phyloP scores from a whole-genome alignment of 345 rosid genomes.

The Moringa oleifera region DNA sequence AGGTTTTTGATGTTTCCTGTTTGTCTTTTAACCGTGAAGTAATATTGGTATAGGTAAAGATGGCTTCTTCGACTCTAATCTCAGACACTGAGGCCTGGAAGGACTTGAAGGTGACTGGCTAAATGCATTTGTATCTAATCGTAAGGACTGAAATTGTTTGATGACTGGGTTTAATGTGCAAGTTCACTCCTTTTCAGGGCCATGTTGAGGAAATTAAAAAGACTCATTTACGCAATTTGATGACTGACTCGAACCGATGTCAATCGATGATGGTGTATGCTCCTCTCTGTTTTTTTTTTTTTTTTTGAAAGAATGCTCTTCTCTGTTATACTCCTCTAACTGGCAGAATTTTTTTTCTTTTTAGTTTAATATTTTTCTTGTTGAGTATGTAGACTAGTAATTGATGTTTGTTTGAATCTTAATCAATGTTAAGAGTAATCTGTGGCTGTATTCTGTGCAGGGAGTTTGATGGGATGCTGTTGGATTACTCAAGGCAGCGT shows the following conservation, averaged over 20 bases:
- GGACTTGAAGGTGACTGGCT: conserved; percentile 62
- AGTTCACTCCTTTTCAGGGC: conserved; percentile 22
- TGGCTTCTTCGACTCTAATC: conserved; percentile 69
- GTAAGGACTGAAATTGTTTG: neutral
- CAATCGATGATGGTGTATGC: conserved; percentile 72
- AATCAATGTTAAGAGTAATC: neutral
- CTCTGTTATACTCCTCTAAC: too few relatives aligned
- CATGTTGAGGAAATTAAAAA: conserved; percentile 69
- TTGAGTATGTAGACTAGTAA: neutral
- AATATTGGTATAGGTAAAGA: conserved; percentile 11
- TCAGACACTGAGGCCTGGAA: conserved; percentile 75
- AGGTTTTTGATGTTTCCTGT: neutral
- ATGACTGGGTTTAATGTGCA: neutral
- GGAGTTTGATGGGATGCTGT: conserved; percentile 63
- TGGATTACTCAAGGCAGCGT: conserved; percentile 79
- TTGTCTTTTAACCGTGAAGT: neutral
- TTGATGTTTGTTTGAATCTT: neutral
- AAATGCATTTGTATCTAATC: neutral
- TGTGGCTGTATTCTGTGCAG: conserved; percentile 29
- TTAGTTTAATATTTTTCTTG: conserved; percentile 1
- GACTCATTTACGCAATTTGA: conserved; percentile 78
- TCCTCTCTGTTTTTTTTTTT: neutral
- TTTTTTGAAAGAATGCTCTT: too few relatives aligned
- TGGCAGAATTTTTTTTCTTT: neutral
- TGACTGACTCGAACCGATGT: conserved; percentile 65